Base-by-base conservation (phyloP, 2,329 filamentous ascomycete genomes). In the Trichoderma polysporum region DNA sequence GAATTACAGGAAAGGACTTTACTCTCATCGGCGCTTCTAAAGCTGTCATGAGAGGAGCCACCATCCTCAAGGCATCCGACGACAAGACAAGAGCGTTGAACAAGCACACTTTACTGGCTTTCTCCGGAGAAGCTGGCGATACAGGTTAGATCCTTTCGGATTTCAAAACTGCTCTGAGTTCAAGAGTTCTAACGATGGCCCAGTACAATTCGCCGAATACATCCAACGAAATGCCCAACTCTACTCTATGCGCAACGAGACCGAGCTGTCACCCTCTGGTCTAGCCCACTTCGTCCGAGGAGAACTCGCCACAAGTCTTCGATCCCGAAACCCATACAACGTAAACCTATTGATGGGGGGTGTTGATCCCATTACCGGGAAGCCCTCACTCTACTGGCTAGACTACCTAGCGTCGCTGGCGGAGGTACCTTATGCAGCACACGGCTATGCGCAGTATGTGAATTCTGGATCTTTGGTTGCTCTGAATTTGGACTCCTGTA, bases 1-100 rank as follows among this genome's bases (percentile, higher is more conserved):
- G 95, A 77, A 97, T 99, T 80, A 97, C 94, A 68, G 96, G 95
- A 84, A 97, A 97, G 86, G 96, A 99, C 88, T 99, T 97, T 81
- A 96, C 94, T 83, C 89, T 99, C 86, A 90, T 99, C 79, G 95
- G 93, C 76, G 92, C 95, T 75, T 98, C 94, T 70, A 98, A 99
- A 85, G 95, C 95, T 78, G 92, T 94, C 75, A 98, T 98, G 94
- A 90, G 95, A 84, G 95, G 95, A 76, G 92, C 93, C 71, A 97
- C 94, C 68, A 91, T 99, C 80, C 90, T 99, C 78, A 99, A 99
- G 83, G 88, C 92, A 67, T 87, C 89, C 72, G 96, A 99, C 81
- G 94, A 99, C 87, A 99, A 99, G 88, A 99, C 95, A 71, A 88
- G 93, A 78, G 83, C 87, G 72, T 85, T 99, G 73, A 99, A 97